phyloP scores from a whole-genome alignment of 2,329 filamentous ascomycete species.

The Xylaria sp. region DNA sequence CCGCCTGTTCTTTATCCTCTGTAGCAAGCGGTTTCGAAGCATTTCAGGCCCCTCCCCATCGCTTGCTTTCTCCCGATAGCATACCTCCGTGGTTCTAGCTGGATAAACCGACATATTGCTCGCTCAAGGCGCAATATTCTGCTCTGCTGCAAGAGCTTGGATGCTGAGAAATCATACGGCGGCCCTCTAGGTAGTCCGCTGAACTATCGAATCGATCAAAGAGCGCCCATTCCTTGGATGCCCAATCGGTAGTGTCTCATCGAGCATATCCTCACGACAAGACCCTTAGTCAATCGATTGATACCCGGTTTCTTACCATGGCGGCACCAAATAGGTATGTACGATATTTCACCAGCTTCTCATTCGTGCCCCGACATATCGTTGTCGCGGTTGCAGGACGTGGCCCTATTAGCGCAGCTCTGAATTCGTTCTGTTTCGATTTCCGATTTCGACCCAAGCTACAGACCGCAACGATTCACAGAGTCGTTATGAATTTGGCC shows the following conservation, averaged over 20 bases:
- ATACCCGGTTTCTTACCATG: slow-evolving; percentile 39
- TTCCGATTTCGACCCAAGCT: neutral
- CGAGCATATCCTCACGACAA: slow-evolving; percentile 17
- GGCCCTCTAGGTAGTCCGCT: slow-evolving; percentile 37
- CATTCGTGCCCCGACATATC: slow-evolving; percentile 13
- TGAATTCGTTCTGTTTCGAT: neutral
- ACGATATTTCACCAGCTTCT: slow-evolving; percentile 21
- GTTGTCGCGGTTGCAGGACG: neutral
- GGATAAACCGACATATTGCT: slow-evolving; percentile 26
- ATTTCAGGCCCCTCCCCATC: slow-evolving; percentile 10
- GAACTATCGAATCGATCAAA: slow-evolving; percentile 36
- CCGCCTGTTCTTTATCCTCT: slow-evolving; percentile 15
- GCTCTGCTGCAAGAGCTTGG: slow-evolving; percentile 21
- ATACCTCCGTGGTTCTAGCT: slow-evolving; percentile 20
- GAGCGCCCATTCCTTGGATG: slow-evolving; percentile 38
- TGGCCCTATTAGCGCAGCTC: slow-evolving; percentile 20
- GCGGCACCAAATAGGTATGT: slow-evolving; percentile 48
- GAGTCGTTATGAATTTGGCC: neutral
- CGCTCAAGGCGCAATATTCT: slow-evolving; percentile 8
- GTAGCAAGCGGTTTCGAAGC: slow-evolving; percentile 13
- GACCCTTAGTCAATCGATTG: slow-evolving; percentile 16
- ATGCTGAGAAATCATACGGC: slow-evolving; percentile 36
- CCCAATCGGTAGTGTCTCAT: slow-evolving; percentile 26
- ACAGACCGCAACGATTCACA: neutral
- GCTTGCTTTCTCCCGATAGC: slow-evolving; percentile 24